phyloP scores from a whole-genome alignment of 208 protist genomes.

The Trypanosoma theileri region DNA sequence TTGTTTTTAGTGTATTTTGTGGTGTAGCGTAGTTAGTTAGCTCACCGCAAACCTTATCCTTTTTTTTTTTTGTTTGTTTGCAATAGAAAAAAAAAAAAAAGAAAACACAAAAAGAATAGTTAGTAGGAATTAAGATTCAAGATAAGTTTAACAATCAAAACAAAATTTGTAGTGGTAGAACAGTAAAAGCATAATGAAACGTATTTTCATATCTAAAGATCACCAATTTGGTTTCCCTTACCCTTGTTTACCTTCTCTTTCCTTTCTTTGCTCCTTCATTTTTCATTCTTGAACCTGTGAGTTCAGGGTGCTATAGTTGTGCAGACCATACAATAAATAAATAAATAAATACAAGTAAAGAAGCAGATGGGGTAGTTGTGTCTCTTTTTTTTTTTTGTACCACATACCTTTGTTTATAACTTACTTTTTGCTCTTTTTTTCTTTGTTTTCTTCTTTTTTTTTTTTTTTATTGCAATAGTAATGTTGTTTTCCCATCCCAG shows the following conservation, averaged over 20 bases:
- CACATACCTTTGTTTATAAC: neutral
- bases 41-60: too few relatives aligned
- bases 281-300: too few relatives aligned
- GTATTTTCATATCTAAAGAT: neutral
- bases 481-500: neutral
- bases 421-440: neutral
- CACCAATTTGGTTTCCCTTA: too few relatives aligned
- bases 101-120: too few relatives aligned
- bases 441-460: conserved; percentile 14
- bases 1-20: too few relatives aligned
- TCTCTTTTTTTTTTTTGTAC: neutral
- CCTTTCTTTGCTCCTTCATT: neutral
- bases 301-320: too few relatives aligned
- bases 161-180: neutral
- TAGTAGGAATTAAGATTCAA: too few relatives aligned
- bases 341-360: neutral
- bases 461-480: conserved; percentile 21
- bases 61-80: too few relatives aligned
- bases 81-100: too few relatives aligned
- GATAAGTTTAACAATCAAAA: neutral
- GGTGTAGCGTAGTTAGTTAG: too few relatives aligned
- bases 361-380: neutral
- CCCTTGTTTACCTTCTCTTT: neutral
- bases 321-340: too few relatives aligned
- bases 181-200: neutral